Conservation (phyloP, 2,329 filamentous ascomycete genomes). For the Penicillium psychrosexuale region DNA sequence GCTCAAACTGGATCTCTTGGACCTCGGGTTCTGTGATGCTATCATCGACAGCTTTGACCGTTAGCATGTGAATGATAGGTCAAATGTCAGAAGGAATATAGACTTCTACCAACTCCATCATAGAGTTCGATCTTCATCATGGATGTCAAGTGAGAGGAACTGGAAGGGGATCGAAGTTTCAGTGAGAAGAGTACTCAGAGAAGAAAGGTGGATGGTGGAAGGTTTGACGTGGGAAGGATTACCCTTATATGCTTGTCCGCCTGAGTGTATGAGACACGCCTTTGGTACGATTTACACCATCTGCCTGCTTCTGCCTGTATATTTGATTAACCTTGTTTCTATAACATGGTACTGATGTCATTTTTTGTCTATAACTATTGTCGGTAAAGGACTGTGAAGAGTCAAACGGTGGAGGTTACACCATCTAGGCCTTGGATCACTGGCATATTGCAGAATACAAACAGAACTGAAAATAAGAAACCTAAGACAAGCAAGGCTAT, state of each 20-base stretch:
- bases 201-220: not conserved
- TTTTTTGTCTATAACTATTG: not conserved
- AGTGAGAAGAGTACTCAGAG: not conserved
- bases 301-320: too few species aligned
- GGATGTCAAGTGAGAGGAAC: not conserved
- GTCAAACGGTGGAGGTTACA: too few species aligned
- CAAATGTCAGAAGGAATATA: not conserved
- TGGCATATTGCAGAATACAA: not conserved
- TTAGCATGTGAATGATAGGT: not conserved
- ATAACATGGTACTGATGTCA: not conserved
- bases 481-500: not conserved
- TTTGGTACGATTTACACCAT: not conserved
- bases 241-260: not conserved
- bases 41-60: not conserved
- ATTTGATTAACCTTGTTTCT: too few species aligned
- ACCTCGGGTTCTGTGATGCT: not conserved
- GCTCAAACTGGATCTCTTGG: slow-evolving; percentile 13
- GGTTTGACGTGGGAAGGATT: not conserved
- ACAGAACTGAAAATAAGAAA: not conserved
- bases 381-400: not conserved
- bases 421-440: not conserved
- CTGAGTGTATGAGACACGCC: not conserved
- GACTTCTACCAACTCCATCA: not conserved
- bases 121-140: not conserved
- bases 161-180: not conserved